Evolutionary conservation across 2,329 filamentous ascomycete species (phyloP).

Genomic region (Dothideomycetidae sp.): DNA sequence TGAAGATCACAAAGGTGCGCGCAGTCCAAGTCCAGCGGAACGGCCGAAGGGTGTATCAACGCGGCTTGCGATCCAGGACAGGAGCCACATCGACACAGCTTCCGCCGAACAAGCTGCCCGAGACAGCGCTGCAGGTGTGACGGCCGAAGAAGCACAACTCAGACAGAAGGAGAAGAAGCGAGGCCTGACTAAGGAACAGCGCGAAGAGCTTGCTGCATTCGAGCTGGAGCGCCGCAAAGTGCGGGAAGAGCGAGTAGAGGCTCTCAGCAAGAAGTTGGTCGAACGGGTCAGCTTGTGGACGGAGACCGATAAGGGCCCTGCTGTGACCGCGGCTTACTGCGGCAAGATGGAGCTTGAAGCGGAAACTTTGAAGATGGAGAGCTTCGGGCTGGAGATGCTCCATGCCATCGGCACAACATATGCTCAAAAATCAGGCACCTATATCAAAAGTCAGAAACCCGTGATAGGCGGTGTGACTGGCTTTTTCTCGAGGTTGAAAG

Average conservation of each 20-base stretch:
- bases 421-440: conserved; percentile 67
- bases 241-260: conserved; percentile 80
- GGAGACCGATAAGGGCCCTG: conserved; percentile 77
- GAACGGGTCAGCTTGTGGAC: conserved; percentile 92
- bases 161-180: conserved; percentile 82
- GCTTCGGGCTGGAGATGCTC: conserved; percentile 88
- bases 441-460: conserved; percentile 93
- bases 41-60: conserved; percentile 49
- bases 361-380: conserved; percentile 98
- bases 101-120: conserved; percentile 52
- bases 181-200: conserved; percentile 77
- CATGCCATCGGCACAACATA: conserved; percentile 92
- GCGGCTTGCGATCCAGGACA: conserved; percentile 77
- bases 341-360: conserved; percentile 91
- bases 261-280: conserved; percentile 67
- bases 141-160: conserved; percentile 59
- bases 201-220: conserved; percentile 76
- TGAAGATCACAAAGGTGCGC: conserved; percentile 6
- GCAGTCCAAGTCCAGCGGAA: conserved; percentile 10
- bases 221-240: conserved; percentile 73
- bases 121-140: conserved; percentile 49
- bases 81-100: conserved; percentile 32
- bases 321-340: conserved; percentile 80
- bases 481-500: conserved; percentile 86
- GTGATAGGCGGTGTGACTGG: conserved; percentile 68